These are phyloP conservation scores for Triadica sebifera DNA, from an alignment of 345 rosid species.

Conservation along the genomic window DNA sequence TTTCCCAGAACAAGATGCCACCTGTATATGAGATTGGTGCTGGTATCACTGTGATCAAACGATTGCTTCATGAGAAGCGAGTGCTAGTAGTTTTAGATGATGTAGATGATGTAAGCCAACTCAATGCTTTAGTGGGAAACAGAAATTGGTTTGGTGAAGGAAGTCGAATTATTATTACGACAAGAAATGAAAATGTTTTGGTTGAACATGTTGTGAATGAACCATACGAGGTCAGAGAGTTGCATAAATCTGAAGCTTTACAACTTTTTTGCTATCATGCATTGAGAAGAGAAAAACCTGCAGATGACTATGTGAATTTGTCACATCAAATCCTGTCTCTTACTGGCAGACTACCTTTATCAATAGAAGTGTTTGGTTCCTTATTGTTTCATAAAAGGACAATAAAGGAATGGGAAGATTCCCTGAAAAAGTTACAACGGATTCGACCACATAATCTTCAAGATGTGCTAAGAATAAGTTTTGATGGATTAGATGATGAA, in stretches of 20 bases:
- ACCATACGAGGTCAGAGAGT: conserved; percentile 48
- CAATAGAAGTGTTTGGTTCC: conserved; percentile 74
- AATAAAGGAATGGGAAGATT: conserved; percentile 49
- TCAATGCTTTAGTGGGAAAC: conserved; percentile 45
- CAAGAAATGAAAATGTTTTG: conserved; percentile 45
- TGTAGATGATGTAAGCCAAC: conserved; percentile 41
- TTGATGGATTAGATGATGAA: conserved; percentile 43
- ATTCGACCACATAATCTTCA: conserved; percentile 39
- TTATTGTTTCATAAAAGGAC: conserved; percentile 48
- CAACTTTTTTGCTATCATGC: conserved; percentile 64
- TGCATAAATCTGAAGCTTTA: conserved; percentile 35
- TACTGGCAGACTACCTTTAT: conserved; percentile 57
- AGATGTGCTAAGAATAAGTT: conserved; percentile 51
- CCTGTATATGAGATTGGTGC: conserved; percentile 12
- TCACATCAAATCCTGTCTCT: conserved; percentile 44
- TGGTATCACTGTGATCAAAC: conserved; percentile 30
- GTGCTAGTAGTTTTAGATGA: conserved; percentile 61
- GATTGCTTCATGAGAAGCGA: conserved; percentile 20
- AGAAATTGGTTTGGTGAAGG: conserved; percentile 47
- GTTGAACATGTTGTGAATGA: conserved; percentile 24
- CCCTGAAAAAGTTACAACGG: conserved; percentile 35
- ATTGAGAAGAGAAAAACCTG: conserved; percentile 49
- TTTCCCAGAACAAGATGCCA: conserved; percentile 1
- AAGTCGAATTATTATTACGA: conserved; percentile 55
- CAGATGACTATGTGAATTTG: conserved; percentile 18